phyloP scores from a whole-genome alignment of 2,329 filamentous ascomycete species.

The Cladosporium sp. region DNA sequence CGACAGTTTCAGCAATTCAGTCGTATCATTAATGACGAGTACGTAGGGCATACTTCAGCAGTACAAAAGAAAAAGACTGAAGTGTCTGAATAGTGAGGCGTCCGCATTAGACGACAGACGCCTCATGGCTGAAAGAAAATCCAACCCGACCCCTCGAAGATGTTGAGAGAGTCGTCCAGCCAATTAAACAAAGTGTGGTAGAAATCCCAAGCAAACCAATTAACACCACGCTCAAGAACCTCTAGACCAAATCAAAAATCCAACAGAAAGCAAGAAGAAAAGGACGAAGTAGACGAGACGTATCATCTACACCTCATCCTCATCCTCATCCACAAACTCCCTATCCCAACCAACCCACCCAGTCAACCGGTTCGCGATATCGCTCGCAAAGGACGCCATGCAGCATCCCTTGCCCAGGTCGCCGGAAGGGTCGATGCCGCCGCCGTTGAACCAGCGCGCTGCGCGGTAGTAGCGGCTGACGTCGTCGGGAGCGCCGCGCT shows the following conservation, averaged over 20 bases:
- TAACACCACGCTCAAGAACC: conserved; percentile 13
- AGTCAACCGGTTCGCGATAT: conserved; percentile 48
- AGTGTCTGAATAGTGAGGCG: too few relatives aligned
- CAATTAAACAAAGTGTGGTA: not conserved
- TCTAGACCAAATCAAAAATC: not conserved
- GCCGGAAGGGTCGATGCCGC: conserved; percentile 27
- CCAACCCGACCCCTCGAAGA: not conserved
- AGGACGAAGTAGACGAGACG: too few relatives aligned
- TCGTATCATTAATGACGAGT: too few relatives aligned
- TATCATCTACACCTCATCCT: too few relatives aligned
- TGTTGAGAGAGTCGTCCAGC: not conserved
- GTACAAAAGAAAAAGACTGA: too few relatives aligned
- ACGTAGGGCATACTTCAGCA: too few relatives aligned
- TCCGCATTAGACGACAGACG: too few relatives aligned
- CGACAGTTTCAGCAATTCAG: too few relatives aligned
- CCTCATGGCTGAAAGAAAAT: not conserved
- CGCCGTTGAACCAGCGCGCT: conserved; percentile 49
- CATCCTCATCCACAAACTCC: conserved; percentile 1
- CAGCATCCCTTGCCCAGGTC: conserved; percentile 43
- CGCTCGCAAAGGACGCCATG: conserved; percentile 49
- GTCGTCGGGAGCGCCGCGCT: conserved; percentile 34
- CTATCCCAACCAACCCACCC: conserved; percentile 34
- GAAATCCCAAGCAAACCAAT: not conserved
- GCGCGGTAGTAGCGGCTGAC: conserved; percentile 41
- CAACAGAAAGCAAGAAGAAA: not conserved